Evolutionary conservation across 441 rosid genomes (phyloP).

Genomic region (Flueggea neowawraea): DNA sequence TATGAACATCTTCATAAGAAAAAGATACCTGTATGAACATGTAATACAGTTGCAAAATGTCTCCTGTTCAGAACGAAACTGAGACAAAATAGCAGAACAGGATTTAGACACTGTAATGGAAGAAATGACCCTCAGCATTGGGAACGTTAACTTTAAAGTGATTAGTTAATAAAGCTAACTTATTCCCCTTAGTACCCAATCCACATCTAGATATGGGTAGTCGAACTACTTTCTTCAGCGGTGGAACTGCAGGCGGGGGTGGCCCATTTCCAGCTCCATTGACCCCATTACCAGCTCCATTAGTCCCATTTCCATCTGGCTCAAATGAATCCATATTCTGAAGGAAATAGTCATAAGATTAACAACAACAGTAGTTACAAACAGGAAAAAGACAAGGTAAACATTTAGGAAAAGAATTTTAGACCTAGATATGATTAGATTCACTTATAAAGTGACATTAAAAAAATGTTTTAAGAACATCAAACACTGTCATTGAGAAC

Average conservation of each 20-base stretch:
- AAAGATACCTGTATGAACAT: conserved; percentile 38
- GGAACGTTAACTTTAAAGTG: conserved; percentile 59
- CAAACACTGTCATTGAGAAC: too few species aligned
- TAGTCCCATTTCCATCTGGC: conserved; percentile 20
- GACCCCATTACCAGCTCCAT: conserved; percentile 16
- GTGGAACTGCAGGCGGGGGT: conserved; percentile 47
- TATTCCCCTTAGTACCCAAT: conserved; percentile 46
- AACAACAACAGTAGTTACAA: too few species aligned
- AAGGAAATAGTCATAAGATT: too few species aligned
- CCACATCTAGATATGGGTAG: conserved; percentile 54
- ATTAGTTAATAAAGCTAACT: conserved; percentile 38
- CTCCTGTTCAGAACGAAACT: background rate
- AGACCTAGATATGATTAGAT: too few species aligned
- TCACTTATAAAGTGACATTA: too few species aligned
- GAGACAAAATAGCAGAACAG: background rate
- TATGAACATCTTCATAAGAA: conserved; percentile 58
- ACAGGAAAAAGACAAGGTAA: too few species aligned
- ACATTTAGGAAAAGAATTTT: too few species aligned
- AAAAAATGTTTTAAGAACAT: too few species aligned
- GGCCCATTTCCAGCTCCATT: conserved; percentile 26
- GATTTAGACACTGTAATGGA: conserved; percentile 34
- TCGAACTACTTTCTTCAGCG: conserved; percentile 37
- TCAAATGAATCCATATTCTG: conserved; percentile 20
- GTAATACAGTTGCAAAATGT: background rate
- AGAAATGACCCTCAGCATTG: conserved; percentile 41